Conservation (phyloP, 139 green algal genomes). For the Haematococcus lacustris region DNA sequence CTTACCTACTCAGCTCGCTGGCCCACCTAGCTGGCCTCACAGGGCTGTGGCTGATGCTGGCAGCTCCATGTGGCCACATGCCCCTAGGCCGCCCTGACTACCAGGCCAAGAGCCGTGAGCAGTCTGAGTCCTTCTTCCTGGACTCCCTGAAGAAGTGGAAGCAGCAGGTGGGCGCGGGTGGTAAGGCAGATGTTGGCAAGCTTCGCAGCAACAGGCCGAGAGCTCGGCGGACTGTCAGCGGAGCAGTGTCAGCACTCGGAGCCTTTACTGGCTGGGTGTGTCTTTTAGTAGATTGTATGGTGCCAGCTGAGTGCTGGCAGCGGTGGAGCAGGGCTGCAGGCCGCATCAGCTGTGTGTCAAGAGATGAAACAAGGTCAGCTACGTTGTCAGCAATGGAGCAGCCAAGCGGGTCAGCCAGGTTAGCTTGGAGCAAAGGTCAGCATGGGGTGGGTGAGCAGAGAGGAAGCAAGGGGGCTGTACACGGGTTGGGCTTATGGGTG, state of each 20-base stretch:
- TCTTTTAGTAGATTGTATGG: not conserved
- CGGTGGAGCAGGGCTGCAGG: too few relatives aligned
- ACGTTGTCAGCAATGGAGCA: too few relatives aligned
- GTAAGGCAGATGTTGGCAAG: not conserved
- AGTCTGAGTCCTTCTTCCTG: conserved; percentile 79
- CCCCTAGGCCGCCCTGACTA: conserved; percentile 64
- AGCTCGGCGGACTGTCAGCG: not conserved
- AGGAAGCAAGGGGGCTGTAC: too few relatives aligned
- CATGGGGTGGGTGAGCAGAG: too few relatives aligned
- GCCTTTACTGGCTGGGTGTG: too few relatives aligned
- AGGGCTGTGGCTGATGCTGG: not conserved
- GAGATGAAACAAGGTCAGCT: too few relatives aligned
- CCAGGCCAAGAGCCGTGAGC: conserved; percentile 30
- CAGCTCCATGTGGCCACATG: not conserved
- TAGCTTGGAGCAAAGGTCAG: too few relatives aligned
- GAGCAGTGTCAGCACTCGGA: too few relatives aligned
- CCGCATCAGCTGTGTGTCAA: too few relatives aligned
- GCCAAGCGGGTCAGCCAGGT: too few relatives aligned
- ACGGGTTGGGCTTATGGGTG: too few relatives aligned
- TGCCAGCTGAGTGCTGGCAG: too few relatives aligned
- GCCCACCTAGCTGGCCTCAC: not conserved
- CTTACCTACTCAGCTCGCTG: not conserved
- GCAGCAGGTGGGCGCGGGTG: conserved; percentile 32
- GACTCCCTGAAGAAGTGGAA: conserved; percentile 62
- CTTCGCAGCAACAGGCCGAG: not conserved